A percentile compares a stretch with the other conserved stretches of the same genome.
Evolutionary conservation across 345 rosid genomes (phyloP).

Genomic region (Alliaria petiolata): DNA sequence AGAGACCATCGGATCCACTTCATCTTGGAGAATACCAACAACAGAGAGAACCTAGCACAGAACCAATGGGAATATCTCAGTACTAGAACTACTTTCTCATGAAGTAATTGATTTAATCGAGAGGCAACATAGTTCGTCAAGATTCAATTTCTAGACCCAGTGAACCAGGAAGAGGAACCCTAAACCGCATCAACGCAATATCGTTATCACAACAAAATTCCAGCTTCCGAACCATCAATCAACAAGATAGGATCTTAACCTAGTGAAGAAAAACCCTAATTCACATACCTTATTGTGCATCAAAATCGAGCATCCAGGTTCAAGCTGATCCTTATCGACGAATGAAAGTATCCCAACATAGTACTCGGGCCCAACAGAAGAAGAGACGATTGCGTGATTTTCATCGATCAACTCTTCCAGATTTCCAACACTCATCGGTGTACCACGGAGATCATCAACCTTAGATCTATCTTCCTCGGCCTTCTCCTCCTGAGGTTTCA

Average conservation of each 20-base stretch:
- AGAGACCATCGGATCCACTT: slow-evolving; percentile 98
- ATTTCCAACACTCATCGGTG: slow-evolving; percentile 96
- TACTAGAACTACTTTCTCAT: not conserved
- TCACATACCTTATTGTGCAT: slow-evolving; percentile 85
- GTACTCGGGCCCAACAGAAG: slow-evolving; percentile 94
- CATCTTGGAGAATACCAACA: slow-evolving; percentile 96
- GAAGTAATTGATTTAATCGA: not conserved
- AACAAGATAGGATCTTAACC: not conserved
- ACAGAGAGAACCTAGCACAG: slow-evolving; percentile 75
- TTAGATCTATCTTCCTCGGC: slow-evolving; percentile 92
- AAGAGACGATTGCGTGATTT: slow-evolving; percentile 92
- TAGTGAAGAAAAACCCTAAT: not conserved
- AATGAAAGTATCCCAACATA: slow-evolving; percentile 87
- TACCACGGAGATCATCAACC: slow-evolving; percentile 88
- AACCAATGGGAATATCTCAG: not conserved
- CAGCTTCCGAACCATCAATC: not conserved
- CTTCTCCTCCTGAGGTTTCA: slow-evolving; percentile 96
- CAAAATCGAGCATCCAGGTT: slow-evolving; percentile 95
- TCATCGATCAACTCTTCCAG: slow-evolving; percentile 94
- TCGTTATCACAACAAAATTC: slow-evolving; percentile 1
- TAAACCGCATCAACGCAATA: not conserved
- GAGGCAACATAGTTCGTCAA: not conserved
- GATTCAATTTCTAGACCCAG: not conserved
- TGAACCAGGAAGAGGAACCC: not conserved
- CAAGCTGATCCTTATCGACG: slow-evolving; percentile 98